These are phyloP conservation scores for Williopsis jadinii DNA, from an alignment of 1,139 yeast genomes.

Conservation along the genomic window DNA sequence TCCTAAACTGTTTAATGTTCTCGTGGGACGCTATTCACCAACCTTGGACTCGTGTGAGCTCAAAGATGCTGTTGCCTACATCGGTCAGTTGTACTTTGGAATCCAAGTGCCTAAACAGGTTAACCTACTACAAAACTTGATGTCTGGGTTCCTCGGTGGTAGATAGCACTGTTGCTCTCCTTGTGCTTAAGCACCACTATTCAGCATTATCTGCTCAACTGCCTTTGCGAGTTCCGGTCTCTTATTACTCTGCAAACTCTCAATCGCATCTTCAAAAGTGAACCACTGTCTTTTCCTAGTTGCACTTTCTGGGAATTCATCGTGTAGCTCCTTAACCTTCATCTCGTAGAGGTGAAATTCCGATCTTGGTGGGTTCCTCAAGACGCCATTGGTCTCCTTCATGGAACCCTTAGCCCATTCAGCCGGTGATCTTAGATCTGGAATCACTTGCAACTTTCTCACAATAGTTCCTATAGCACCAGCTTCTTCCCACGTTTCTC, in stretches of 20 bases:
- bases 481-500: conserved; percentile 99
- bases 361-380: conserved; percentile 46
- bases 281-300: conserved; percentile 71
- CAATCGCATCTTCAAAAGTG: conserved; percentile 62
- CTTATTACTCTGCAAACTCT: conserved; percentile 49
- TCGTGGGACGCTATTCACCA: conserved; percentile 43
- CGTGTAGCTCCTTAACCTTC: conserved; percentile 47
- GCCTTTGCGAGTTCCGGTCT: conserved; percentile 69
- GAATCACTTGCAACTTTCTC: conserved; percentile 52
- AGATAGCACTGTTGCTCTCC: background rate
- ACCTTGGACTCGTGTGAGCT: conserved; percentile 30
- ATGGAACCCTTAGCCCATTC: conserved; percentile 34
- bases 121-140: conserved; percentile 74
- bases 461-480: conserved; percentile 69
- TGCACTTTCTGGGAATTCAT: conserved; percentile 67
- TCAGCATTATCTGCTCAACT: conserved; percentile 34
- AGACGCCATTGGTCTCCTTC: conserved; percentile 21
- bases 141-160: conserved; percentile 54
- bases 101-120: conserved; percentile 49
- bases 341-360: conserved; percentile 85
- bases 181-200: background rate
- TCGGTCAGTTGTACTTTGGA: conserved; percentile 53
- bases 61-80: conserved; percentile 38
- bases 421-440: conserved; percentile 62
- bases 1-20: conserved; percentile 42